These are phyloP conservation scores for Carex pumila DNA, from an alignment of 176 grass and related monocot species.

Conservation along the genomic window DNA sequence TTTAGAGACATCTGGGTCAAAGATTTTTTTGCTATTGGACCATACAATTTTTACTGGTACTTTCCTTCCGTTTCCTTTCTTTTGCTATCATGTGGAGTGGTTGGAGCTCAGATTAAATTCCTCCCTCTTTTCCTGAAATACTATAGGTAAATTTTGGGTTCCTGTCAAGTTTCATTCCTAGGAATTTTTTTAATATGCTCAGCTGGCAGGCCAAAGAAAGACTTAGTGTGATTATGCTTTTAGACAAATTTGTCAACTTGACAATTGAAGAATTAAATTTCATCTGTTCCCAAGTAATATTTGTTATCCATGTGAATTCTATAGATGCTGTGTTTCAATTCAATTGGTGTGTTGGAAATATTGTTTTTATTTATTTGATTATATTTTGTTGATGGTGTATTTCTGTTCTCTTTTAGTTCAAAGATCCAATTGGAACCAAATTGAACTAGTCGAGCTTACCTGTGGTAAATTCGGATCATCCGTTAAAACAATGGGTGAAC, in stretches of 20 bases:
- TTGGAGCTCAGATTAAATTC: neutral
- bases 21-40: neutral
- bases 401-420: neutral
- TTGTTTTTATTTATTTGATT: neutral
- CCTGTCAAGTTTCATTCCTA: neutral
- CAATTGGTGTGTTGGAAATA: neutral
- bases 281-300: neutral
- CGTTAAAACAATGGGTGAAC: neutral
- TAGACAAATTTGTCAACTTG: neutral
- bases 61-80: neutral
- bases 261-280: neutral
- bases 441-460: neutral
- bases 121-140: neutral
- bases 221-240: neutral
- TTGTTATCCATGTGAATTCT: neutral
- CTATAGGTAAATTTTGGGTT: neutral
- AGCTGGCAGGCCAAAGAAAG: neutral
- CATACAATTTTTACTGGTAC: neutral
- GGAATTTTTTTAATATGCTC: neutral
- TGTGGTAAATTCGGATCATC: neutral
- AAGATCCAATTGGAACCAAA: neutral
- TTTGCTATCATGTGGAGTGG: neutral
- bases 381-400: neutral
- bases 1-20: neutral
- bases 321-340: neutral